Evolutionary conservation across 352 stramenopile species (phyloP), one percentile per base, ranked within the genome.

Genomic region (Phytophthora tubulina): DNA sequence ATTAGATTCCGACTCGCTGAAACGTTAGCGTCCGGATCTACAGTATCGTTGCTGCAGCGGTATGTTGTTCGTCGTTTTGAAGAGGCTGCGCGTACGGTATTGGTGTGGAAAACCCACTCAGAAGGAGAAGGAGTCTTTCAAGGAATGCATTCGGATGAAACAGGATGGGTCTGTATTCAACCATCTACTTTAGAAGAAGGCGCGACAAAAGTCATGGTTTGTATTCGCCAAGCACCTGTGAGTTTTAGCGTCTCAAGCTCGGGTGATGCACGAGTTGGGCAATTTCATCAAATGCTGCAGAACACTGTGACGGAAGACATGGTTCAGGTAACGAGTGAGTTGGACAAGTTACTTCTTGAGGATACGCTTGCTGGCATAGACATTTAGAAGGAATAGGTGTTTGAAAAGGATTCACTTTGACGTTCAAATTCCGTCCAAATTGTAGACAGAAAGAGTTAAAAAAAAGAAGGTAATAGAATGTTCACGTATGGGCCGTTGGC

Each of bases 1-100:
- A 48, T 76, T 35, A 72, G 79, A 17, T 82, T 72, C 33, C 67
- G 63, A n/a, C 46, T 74, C 2, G 14, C 46, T 1, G 17, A 27
- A 3, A 27, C 35, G 41, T 63, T 62, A 46, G 52, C 30, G 27
- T 65, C 38, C 14, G 54, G 53, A 30, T 4, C 39, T 4, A 49
- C 38, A 31, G 53, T 60, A 15, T 60, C 53, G 11, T 11, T 39
- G 27, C 5, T 38, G 10, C 54, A 61, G 31, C 30, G 54, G 7
- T 61, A 61, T 27, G 51, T 61, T 15, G 27, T 61, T 51, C 27
- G 38, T 2, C 54, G 27, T 4, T 61, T 61, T n/a, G 54, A 51
- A 38, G 54, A 51, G 27, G 39, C 39, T 5, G 39, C 38, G 21
- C 30, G 3, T 4, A 11, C 38, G 3, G 54, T 61, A 3, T 61